Percentiles rank a stretch among this genome's conserved stretches.
Evolutionary conservation across 805 yeast species (phyloP).

Genomic region (Sugiyamaella smithiae): DNA sequence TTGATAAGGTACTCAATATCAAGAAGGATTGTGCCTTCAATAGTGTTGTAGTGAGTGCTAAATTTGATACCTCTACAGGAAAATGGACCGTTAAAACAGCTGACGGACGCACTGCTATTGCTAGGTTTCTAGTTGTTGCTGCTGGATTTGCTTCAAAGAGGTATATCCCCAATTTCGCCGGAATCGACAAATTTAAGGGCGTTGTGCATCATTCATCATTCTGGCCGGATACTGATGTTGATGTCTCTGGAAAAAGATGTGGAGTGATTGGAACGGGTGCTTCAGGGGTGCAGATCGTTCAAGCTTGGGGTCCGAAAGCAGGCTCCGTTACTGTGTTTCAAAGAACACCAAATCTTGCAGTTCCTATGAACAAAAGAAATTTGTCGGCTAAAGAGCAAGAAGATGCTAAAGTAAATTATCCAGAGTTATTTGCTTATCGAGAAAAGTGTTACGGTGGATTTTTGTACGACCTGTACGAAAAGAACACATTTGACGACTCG

Average conservation of each 20-base stretch:
- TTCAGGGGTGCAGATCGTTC: constrained; percentile 32
- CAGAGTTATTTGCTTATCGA: constrained; percentile 20
- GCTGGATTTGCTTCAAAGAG: constrained; percentile 29
- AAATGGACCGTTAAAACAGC: constrained; percentile 27
- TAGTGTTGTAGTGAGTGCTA: constrained; percentile 24
- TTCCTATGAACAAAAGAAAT: constrained; percentile 26
- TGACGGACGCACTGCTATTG: constrained; percentile 20
- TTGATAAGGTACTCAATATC: constrained; percentile 28
- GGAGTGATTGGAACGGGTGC: constrained; percentile 36
- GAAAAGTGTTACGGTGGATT: constrained; percentile 26
- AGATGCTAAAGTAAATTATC: constrained; percentile 11
- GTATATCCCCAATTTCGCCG: constrained; percentile 27
- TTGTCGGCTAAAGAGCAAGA: constrained; percentile 2
- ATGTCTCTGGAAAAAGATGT: constrained; percentile 23
- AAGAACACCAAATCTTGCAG: constrained; percentile 28
- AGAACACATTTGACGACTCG: constrained; percentile 22
- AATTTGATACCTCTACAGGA: constrained; percentile 23
- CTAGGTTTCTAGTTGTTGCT: constrained; percentile 17
- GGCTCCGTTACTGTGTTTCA: constrained; percentile 26
- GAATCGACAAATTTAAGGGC: constrained; percentile 29
- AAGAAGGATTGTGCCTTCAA: constrained; percentile 28
- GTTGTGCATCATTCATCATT: constrained; percentile 26
- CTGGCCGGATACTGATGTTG: constrained; percentile 30
- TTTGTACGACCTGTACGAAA: constrained; percentile 13
- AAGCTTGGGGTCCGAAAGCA: constrained; percentile 25